phyloP scores from a whole-genome alignment of 202 grass and related monocot species.

The Setaria italica region DNA sequence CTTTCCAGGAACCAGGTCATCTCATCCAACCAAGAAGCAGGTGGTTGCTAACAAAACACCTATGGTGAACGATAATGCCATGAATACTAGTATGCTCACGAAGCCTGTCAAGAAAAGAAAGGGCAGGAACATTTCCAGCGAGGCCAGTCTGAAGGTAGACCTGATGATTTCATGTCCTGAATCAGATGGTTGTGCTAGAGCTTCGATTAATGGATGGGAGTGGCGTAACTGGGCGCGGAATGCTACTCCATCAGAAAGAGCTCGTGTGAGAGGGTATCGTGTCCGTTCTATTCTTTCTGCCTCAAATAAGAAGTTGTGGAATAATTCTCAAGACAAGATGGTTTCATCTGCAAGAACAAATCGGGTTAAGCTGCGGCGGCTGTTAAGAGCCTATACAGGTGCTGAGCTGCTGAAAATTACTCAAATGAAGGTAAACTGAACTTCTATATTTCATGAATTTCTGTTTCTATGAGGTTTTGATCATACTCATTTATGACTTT shows the following conservation, averaged over 20 bases:
- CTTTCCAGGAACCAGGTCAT: slow-evolving; percentile 51
- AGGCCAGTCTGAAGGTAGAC: slow-evolving; percentile 53
- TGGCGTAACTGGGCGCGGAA: slow-evolving; percentile 86
- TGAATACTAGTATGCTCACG: slow-evolving; percentile 4
- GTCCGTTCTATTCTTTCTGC: slow-evolving; percentile 54
- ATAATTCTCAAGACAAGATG: slow-evolving; percentile 72
- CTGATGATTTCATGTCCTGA: slow-evolving; percentile 61
- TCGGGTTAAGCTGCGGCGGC: slow-evolving; percentile 79
- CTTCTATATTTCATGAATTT: slow-evolving; percentile 24
- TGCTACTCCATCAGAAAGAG: slow-evolving; percentile 75
- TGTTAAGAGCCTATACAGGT: slow-evolving; percentile 84
- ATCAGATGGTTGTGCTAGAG: slow-evolving; percentile 87
- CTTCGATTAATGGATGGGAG: slow-evolving; percentile 86
- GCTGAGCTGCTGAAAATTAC: slow-evolving; percentile 84
- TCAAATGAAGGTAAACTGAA: slow-evolving; percentile 73
- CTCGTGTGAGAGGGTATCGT: slow-evolving; percentile 70
- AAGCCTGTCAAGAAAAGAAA: slow-evolving; percentile 61
- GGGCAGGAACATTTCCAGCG: slow-evolving; percentile 41
- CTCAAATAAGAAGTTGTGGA: slow-evolving; percentile 47
- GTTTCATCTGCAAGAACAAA: slow-evolving; percentile 93
- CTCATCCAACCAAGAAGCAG: slow-evolving; percentile 46
- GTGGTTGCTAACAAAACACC: slow-evolving; percentile 37
- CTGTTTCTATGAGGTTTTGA: slow-evolving; percentile 14
- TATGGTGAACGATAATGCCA: slow-evolving; percentile 24
- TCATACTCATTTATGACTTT: slow-evolving; percentile 36